Percentiles rank a stretch among this genome's conserved stretches.
Evolutionary conservation across 2,329 filamentous ascomycete species (phyloP).

Genomic region (Trichothecium sympodiale): DNA sequence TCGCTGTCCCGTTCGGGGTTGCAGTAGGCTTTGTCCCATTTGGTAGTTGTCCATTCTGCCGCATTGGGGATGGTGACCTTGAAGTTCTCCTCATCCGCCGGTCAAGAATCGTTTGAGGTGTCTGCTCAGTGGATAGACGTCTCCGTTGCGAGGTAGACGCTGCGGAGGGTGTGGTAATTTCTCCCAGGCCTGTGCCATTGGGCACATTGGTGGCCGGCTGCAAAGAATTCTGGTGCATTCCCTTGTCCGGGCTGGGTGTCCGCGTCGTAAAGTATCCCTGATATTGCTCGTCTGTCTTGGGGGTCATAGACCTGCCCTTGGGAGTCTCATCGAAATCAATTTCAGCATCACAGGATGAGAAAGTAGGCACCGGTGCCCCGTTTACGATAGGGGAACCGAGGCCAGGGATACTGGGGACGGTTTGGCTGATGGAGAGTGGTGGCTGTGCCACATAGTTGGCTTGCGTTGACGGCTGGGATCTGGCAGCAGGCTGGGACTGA

Average conservation of each 20-base stretch:
- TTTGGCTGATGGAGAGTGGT: conserved; percentile 12
- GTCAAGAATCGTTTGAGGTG: conserved; percentile 42
- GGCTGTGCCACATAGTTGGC: background rate
- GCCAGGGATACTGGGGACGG: conserved; percentile 23
- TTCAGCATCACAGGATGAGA: conserved; percentile 38
- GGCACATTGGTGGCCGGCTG: conserved; percentile 10
- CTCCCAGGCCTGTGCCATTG: conserved; percentile 35
- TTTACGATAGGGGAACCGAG: conserved; percentile 31
- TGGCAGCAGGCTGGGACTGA: conserved; percentile 54
- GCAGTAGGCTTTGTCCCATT: conserved; percentile 24
- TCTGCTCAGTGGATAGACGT: conserved; percentile 41
- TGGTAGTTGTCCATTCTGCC: conserved; percentile 35
- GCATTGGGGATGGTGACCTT: conserved; percentile 44
- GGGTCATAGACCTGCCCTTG: conserved; percentile 29
- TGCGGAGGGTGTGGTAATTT: conserved; percentile 25
- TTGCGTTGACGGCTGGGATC: conserved; percentile 22
- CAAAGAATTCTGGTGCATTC: conserved; percentile 8
- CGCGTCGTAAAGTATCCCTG: conserved; percentile 14
- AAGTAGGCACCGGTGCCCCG: conserved; percentile 41
- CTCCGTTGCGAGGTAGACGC: conserved; percentile 26
- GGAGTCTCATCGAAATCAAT: conserved; percentile 34
- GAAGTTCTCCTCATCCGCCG: conserved; percentile 41
- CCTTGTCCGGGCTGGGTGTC: conserved; percentile 15
- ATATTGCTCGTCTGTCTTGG: conserved; percentile 33
- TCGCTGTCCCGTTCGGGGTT: conserved; percentile 22